Conservation (phyloP, 2,329 filamentous ascomycete species). For the Aspergillus pseudoterreus region DNA sequence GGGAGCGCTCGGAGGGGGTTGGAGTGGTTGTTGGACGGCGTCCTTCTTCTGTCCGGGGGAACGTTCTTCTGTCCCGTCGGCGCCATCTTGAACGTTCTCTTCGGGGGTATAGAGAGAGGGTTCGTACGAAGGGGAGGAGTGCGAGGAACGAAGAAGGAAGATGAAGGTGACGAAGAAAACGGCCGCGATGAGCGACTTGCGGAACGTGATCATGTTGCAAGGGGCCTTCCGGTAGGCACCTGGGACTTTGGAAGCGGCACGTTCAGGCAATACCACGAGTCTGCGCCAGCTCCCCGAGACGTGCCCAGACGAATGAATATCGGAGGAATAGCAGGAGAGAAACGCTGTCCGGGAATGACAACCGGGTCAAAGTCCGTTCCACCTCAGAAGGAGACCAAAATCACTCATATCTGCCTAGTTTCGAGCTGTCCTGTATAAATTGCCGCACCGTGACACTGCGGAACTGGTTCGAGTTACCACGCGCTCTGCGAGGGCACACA, state of each 20-base stretch:
- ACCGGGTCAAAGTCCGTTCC: constrained; percentile 4
- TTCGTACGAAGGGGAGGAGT: constrained; percentile 48
- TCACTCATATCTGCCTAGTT: constrained; percentile 10
- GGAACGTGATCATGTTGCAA: constrained; percentile 68
- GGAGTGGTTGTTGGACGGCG: constrained; percentile 44
- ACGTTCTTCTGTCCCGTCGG: constrained; percentile 13
- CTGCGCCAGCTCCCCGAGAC: constrained; percentile 14
- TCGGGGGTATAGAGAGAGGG: constrained; percentile 23
- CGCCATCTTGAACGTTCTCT: constrained; percentile 19
- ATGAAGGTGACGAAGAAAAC: constrained; percentile 65
- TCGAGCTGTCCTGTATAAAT: background rate
- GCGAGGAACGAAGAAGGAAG: constrained; percentile 64
- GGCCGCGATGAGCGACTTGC: constrained; percentile 69
- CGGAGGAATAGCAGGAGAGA: no score
- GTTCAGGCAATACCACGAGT: constrained; percentile 1
- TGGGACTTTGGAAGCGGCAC: background rate
- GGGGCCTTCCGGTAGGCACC: constrained; percentile 5
- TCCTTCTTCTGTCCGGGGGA: constrained; percentile 11
- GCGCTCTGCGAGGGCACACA: no score
- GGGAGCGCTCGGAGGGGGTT: constrained; percentile 68
- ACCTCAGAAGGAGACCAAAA: constrained; percentile 3
- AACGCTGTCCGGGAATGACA: background rate
- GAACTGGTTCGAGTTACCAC: background rate
- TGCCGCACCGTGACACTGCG: background rate
- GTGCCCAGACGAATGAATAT: no score